phyloP scores from a whole-genome alignment of 176 grass and related monocot species.

The Musa schizocarpa region DNA sequence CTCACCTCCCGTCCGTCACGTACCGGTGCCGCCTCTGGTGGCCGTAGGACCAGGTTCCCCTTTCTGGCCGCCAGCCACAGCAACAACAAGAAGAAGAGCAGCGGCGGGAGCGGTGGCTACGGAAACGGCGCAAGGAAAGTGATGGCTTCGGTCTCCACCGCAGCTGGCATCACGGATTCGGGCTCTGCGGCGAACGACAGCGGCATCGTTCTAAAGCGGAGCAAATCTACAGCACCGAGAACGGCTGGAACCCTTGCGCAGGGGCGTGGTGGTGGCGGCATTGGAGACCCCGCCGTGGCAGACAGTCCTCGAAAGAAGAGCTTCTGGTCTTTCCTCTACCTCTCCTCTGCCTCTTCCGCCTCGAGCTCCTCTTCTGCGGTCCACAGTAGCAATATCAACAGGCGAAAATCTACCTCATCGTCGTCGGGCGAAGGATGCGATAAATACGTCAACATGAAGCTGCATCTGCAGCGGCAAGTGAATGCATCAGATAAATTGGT shows the following conservation, averaged over 20 bases:
- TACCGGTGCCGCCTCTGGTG: neutral
- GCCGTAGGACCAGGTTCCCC: neutral
- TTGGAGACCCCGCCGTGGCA: constrained; percentile 16
- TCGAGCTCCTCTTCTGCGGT: constrained; percentile 21
- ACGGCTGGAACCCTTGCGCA: constrained; percentile 26
- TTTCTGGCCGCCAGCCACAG: neutral
- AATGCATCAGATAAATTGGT: neutral
- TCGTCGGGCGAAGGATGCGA: constrained; percentile 4
- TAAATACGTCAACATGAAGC: neutral
- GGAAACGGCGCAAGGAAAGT: neutral
- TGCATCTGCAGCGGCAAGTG: neutral
- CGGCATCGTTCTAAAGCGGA: constrained; percentile 36
- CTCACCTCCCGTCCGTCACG: neutral
- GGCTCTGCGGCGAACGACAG: constrained; percentile 9
- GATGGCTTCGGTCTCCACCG: neutral
- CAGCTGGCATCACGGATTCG: neutral
- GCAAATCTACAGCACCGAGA: constrained; percentile 71
- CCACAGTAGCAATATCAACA: constrained; percentile 11
- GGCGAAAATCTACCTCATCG: constrained; percentile 31
- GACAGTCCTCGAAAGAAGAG: constrained; percentile 88
- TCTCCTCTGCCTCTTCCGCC: constrained; percentile 32
- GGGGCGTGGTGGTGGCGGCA: neutral
- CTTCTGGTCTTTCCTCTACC: constrained; percentile 93
- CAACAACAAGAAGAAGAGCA: neutral
- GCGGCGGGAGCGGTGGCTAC: neutral